Base-by-base conservation (phyloP, 129 eudicot genomes). In the Flaveria bidentis region DNA sequence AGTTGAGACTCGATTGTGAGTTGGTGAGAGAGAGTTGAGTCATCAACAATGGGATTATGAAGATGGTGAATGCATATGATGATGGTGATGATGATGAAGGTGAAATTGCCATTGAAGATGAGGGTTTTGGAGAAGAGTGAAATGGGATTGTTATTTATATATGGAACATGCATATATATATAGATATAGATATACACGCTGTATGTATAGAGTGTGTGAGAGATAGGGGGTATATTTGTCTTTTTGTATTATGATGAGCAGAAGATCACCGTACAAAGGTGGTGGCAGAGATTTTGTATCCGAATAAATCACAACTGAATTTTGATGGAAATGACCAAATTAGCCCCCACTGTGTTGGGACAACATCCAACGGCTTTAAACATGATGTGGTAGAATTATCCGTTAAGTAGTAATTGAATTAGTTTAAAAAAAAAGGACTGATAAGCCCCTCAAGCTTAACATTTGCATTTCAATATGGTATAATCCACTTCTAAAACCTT, bases 1-100 rank as follows among this genome's bases (percentile, higher is more conserved):
- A 50, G 89, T 71, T 44, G 78, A 86, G 97, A 22, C 60, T 41
- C 5, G 89, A 89, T 65, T 84, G 93, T 60, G 93, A 84, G 67
- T 51, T 64, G 73, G 67, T 8, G 28, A 25, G 17, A 6, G 16
- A 9, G 51, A 81, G 64, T 17, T 12, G 12, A 16, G 6, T 46
- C 47, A 64, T 18, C 33, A 58, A 70, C 9, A 83, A 80, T 36
- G 50, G 20, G 39, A 65, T 30, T 30, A 30, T 23, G 53, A 56
- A 16, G 71, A 70, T 23, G 63, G 69, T 13, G 76, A 83, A 56
- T 51, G 47, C 16, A 15, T 50, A 76, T 30, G 74, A 11, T 36
- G 74, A 11, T 15, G 74, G 69, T 39, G 49, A 76, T 30, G 74
- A 11, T 36, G 74, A 11, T 15, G 74, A 73, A 50, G 49, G 62